Percentiles rank a stretch among this genome's conserved stretches.
phyloP scores from a whole-genome alignment of 345 rosid species.

The Eutrema japonicum region DNA sequence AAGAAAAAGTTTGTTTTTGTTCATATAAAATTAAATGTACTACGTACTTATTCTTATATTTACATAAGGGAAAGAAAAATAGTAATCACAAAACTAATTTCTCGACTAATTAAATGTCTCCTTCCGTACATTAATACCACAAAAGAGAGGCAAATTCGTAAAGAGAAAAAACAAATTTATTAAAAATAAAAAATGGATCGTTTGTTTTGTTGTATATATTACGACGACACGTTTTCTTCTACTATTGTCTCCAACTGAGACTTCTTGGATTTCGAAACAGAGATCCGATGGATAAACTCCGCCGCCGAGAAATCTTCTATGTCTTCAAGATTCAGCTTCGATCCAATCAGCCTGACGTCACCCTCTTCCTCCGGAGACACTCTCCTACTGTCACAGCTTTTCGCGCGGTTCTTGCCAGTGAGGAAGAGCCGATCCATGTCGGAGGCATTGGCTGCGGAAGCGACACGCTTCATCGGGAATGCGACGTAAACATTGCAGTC shows the following conservation, averaged over 20 bases:
- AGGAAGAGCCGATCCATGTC: slow-evolving; percentile 69
- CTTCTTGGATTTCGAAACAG: slow-evolving; percentile 76
- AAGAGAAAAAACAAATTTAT: not conserved
- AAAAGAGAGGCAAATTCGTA: not conserved
- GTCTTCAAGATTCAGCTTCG: slow-evolving; percentile 60
- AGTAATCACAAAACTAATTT: slow-evolving; percentile 6
- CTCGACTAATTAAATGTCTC: slow-evolving; percentile 12
- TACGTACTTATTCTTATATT: not conserved
- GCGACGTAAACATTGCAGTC: slow-evolving; percentile 59
- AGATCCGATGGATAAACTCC: slow-evolving; percentile 60
- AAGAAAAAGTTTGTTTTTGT: not conserved
- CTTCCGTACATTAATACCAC: slow-evolving; percentile 23
- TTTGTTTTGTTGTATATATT: not conserved
- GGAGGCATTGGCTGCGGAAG: slow-evolving; percentile 57
- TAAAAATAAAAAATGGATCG: not conserved
- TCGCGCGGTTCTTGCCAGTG: slow-evolving; percentile 44
- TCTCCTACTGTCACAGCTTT: slow-evolving; percentile 45
- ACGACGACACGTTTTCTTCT: slow-evolving; percentile 54
- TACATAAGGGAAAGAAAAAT: not conserved
- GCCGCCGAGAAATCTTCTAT: slow-evolving; percentile 58
- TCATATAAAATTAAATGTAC: not conserved
- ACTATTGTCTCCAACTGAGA: slow-evolving; percentile 71
- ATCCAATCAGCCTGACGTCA: slow-evolving; percentile 16
- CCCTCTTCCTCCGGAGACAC: slow-evolving; percentile 38
- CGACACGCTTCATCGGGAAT: slow-evolving; percentile 70